Evolutionary conservation across 768 basidiomycete species (phyloP).

Genomic region (Lentinula guzmanii): DNA sequence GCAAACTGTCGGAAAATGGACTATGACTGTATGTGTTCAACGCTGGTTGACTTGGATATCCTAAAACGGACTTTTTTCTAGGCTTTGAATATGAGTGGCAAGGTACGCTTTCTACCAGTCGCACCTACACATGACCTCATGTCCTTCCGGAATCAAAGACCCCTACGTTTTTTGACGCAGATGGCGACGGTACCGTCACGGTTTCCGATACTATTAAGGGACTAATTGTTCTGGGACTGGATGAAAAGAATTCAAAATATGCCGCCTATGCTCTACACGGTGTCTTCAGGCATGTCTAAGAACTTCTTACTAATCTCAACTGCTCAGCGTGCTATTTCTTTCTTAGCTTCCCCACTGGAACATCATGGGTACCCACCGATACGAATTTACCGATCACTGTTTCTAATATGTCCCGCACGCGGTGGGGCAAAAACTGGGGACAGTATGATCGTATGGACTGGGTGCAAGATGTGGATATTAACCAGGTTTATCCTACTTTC

Average conservation of each 20-base stretch:
- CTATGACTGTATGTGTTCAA: constrained; percentile 5
- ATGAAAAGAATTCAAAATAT: constrained; percentile 12
- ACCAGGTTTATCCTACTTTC: constrained; percentile 1
- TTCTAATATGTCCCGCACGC: constrained; percentile 13
- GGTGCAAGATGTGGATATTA: constrained; percentile 13
- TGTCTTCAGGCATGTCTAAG: constrained; percentile 12
- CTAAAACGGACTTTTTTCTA: background rate
- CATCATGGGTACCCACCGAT: constrained; percentile 16
- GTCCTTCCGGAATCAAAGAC: constrained; percentile 4
- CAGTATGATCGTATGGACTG: constrained; percentile 17
- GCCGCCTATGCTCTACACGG: constrained; percentile 18
- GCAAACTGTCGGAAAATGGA: constrained; percentile 12
- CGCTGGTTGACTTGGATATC: too few relatives aligned
- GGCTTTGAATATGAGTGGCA: constrained; percentile 16
- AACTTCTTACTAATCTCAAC: background rate
- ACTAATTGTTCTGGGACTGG: constrained; percentile 17
- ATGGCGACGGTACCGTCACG: constrained; percentile 17
- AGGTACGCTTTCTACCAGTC: background rate
- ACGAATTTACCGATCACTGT: constrained; percentile 15
- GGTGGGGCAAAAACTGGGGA: constrained; percentile 21
- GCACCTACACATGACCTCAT: background rate
- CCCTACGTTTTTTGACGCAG: constrained; percentile 20
- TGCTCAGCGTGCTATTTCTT: background rate
- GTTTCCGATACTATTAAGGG: constrained; percentile 15
- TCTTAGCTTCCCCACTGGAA: constrained; percentile 14